These are phyloP conservation scores for Tieghemiomyces parasiticus DNA, from an alignment of 192 early-diverging fungal genomes.

Conservation along the genomic window DNA sequence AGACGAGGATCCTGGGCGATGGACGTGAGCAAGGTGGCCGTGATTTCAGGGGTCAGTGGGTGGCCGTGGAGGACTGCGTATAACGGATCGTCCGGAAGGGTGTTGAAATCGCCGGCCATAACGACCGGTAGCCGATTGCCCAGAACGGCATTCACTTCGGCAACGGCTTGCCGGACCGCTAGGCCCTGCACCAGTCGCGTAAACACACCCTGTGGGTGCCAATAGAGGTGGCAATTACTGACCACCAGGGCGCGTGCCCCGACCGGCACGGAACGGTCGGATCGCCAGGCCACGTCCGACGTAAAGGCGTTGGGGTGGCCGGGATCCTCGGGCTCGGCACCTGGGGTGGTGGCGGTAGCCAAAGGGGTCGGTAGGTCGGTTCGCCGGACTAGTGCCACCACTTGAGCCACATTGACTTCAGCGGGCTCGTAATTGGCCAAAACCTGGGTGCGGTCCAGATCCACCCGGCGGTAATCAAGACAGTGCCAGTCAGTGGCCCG, in stretches of 20 bases:
- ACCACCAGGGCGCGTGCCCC: not conserved
- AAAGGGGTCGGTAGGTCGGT: not conserved
- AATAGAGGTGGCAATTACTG: conserved; percentile 1
- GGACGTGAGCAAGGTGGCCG: not conserved
- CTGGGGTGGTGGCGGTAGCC: not conserved
- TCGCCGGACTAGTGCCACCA: not conserved
- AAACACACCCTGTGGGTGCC: not conserved
- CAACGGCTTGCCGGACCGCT: not conserved
- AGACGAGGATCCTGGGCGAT: not conserved
- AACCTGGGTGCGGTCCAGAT: not conserved
- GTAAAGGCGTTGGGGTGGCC: not conserved
- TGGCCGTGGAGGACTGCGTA: not conserved
- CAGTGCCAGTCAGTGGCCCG: not conserved
- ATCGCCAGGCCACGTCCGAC: not conserved
- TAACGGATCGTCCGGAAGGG: not conserved
- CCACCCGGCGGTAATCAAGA: not conserved
- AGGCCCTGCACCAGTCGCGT: not conserved
- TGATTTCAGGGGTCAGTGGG: not conserved
- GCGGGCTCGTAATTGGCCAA: not conserved
- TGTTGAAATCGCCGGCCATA: not conserved
- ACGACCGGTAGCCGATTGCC: not conserved
- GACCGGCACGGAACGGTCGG: not conserved
- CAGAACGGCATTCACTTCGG: not conserved
- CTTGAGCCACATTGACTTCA: conserved; percentile 1
- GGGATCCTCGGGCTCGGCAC: not conserved